These are phyloP conservation scores for Solanum rostratum DNA, from an alignment of 257 asterid species.

Conservation along the genomic window DNA sequence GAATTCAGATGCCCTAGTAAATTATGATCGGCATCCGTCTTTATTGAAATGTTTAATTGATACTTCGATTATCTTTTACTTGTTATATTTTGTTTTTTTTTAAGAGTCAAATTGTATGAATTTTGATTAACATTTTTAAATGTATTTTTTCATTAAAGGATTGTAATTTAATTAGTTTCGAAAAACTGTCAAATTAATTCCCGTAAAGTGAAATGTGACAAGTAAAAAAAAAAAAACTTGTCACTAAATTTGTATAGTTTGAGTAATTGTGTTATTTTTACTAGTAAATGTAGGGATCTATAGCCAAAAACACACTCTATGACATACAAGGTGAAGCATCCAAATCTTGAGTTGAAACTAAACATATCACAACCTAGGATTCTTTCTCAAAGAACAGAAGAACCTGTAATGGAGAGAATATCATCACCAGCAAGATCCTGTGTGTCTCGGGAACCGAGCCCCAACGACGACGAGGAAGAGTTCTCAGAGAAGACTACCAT, in stretches of 20 bases:
- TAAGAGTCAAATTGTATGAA: too few relatives aligned
- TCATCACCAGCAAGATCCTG: slow-evolving; percentile 40
- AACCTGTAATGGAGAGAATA: background rate
- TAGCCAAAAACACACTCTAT: slow-evolving; percentile 1
- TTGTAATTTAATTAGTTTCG: background rate
- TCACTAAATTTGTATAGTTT: background rate
- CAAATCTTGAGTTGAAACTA: slow-evolving; percentile 35
- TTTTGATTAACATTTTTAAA: too few relatives aligned
- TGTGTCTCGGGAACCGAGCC: slow-evolving; percentile 27
- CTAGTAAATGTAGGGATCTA: background rate
- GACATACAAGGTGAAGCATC: slow-evolving; percentile 12
- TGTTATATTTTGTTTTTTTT: too few relatives aligned
- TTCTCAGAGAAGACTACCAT: background rate
- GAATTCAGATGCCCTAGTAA: background rate
- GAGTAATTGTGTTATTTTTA: background rate
- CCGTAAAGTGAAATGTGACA: too few relatives aligned
- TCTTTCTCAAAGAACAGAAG: background rate
- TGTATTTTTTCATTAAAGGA: background rate
- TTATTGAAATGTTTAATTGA: background rate
- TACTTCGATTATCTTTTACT: background rate
- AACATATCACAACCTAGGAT: slow-evolving; percentile 27
- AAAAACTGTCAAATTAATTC: too few relatives aligned
- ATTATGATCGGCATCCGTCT: background rate
- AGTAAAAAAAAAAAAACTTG: too few relatives aligned
- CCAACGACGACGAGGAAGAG: background rate